These are phyloP conservation scores for Exophiala sp. DNA, from an alignment of 2,329 filamentous ascomycete species.

Conservation along the genomic window DNA sequence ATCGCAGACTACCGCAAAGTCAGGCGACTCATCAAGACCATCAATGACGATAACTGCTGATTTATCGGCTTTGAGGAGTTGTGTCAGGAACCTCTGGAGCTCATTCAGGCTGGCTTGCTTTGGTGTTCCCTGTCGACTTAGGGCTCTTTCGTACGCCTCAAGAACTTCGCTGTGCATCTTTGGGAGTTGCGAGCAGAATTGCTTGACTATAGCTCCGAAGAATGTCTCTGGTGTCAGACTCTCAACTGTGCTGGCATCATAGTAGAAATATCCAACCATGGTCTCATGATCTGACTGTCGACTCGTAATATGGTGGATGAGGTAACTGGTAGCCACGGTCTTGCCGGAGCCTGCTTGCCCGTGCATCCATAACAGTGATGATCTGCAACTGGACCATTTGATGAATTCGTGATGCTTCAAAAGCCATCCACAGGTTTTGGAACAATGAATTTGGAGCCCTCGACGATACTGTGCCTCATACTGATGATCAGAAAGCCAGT, in stretches of 20 bases:
- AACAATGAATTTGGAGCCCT: slow-evolving; percentile 16
- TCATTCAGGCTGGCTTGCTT: slow-evolving; percentile 12
- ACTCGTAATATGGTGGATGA: slow-evolving; percentile 13
- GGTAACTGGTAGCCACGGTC: slow-evolving; percentile 17
- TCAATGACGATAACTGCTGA: slow-evolving; percentile 14
- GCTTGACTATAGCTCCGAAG: slow-evolving; percentile 19
- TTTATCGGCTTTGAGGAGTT: not conserved
- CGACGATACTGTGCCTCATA: slow-evolving; percentile 19
- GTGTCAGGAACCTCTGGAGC: slow-evolving; percentile 4
- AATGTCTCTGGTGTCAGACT: slow-evolving; percentile 20
- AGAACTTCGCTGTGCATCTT: slow-evolving; percentile 8
- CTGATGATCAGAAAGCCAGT: slow-evolving; percentile 20
- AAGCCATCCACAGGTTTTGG: slow-evolving; percentile 16
- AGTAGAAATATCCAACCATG: slow-evolving; percentile 20
- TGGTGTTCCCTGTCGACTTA: slow-evolving; percentile 6
- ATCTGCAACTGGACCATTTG: slow-evolving; percentile 12
- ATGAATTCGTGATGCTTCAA: slow-evolving; percentile 11
- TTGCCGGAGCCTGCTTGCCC: slow-evolving; percentile 20
- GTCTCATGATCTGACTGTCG: not conserved
- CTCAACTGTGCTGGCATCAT: slow-evolving; percentile 21
- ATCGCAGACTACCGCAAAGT: slow-evolving; percentile 16
- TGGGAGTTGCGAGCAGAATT: slow-evolving; percentile 13
- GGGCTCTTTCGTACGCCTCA: slow-evolving; percentile 4
- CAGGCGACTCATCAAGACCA: slow-evolving; percentile 19
- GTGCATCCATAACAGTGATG: slow-evolving; percentile 21